Base-by-base conservation (phyloP, 805 yeast species). In the Tetrapisispora iriomotensis region DNA sequence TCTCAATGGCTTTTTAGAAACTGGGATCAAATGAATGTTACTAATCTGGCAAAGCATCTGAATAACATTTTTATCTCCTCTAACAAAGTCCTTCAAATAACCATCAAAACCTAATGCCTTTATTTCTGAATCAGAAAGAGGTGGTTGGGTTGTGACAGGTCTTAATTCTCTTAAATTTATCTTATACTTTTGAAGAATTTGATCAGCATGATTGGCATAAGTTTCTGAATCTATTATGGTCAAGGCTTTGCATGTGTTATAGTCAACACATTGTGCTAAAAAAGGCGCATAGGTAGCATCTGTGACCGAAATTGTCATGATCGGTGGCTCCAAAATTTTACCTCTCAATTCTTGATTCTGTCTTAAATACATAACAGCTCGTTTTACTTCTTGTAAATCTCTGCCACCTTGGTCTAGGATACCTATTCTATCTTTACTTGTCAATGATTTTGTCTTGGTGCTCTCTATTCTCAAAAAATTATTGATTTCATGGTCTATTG, bases 21-120 rank as follows among this genome's bases (percentile, higher is more conserved):
- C 78, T 0, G 96, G 96, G 22, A 84, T 73, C 38, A 58, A 56
- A 45, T 75, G 69, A 14, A 77, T 56, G 33, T 71, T 67, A 9
- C 67, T 55, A 10, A 64, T 59, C 44, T 74, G 78, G 46, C 82
- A 76, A 24, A 88, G 66, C 86, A 82, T 85, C 39, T 70, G 68
- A 37, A 85, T 54, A 1, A 90, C 94, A 8, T 72, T 71, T 6
- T 58, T 52, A 1, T 95, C 95, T 1, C 95, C 97, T 2, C 62
- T 59, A 2, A 90, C 51, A 45, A 75, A 75, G 49, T 92, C 96
- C 2, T 72, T 59, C 20, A 87, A 48, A 51, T 75, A 84, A 1
- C 95, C 92, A 40, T 83, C 95, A 57, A 92, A 87, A 0, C 95
- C 95, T 18, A 65, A 58, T 0, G 41, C 26, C 22, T 45, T 50